Conservation (phyloP, 2,329 filamentous ascomycete genomes). For the Didymella pinodella region DNA sequence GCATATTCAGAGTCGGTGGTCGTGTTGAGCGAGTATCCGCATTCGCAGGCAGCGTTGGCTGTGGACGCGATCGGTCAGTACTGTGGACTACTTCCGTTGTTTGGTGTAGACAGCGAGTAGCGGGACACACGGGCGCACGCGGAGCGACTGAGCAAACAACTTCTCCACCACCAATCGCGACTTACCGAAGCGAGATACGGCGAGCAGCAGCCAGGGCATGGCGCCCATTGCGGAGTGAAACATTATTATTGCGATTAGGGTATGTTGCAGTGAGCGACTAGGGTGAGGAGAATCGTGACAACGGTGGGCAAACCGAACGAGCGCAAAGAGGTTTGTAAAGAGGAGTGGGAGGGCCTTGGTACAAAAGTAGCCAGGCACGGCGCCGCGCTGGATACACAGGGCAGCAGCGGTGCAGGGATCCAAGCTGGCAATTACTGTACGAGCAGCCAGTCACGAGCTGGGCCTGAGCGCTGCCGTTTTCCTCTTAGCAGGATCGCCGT, state of each 20-base stretch:
- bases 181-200: constrained; percentile 44
- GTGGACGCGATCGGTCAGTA: constrained; percentile 23
- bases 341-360: constrained; percentile 19
- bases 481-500: constrained; percentile 17
- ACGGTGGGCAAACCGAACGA: constrained; percentile 27
- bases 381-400: constrained; percentile 17
- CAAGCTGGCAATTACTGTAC: constrained; percentile 21
- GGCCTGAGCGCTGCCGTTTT: constrained; percentile 23
- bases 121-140: constrained; percentile 3
- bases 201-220: constrained; percentile 42
- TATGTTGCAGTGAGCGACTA: constrained; percentile 33
- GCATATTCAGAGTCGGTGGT: constrained; percentile 52
- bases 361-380: constrained; percentile 17
- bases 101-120: not conserved
- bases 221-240: constrained; percentile 32
- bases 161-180: constrained; percentile 11
- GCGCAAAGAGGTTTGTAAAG: constrained; percentile 22
- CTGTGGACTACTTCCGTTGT: not conserved
- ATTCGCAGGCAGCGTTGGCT: constrained; percentile 68
- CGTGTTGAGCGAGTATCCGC: constrained; percentile 70
- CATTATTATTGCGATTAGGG: constrained; percentile 28
- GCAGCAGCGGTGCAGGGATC: constrained; percentile 19
- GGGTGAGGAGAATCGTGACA: constrained; percentile 21
- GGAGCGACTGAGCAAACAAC: constrained; percentile 1
- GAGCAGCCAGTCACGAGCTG: constrained; percentile 20